A percentile compares a stretch with the other conserved stretches of the same genome.
These are phyloP conservation scores for Salix udensis DNA, from an alignment of 345 rosid species.

Conservation along the genomic window DNA sequence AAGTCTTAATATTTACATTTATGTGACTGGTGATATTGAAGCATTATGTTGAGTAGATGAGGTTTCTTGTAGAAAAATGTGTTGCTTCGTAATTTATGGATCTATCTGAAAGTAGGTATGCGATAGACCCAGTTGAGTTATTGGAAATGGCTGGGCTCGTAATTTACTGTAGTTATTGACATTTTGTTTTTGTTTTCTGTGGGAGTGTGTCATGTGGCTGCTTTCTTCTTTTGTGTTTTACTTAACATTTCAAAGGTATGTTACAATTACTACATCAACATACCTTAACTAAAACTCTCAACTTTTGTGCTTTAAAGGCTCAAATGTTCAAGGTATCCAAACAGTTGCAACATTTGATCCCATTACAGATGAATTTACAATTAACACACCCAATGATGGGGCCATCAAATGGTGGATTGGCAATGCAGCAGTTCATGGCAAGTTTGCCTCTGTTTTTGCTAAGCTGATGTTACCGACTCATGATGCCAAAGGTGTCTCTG, in stretches of 20 bases:
- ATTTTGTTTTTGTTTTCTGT: background rate
- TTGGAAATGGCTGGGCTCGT: background rate
- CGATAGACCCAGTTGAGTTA: background rate
- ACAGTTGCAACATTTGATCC: slow-evolving; percentile 88
- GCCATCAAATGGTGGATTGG: slow-evolving; percentile 99
- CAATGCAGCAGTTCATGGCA: slow-evolving; percentile 97
- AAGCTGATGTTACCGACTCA: slow-evolving; percentile 81
- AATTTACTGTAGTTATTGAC: background rate
- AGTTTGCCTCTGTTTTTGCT: slow-evolving; percentile 92
- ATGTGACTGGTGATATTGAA: background rate
- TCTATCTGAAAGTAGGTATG: background rate
- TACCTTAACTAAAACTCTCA: slow-evolving; percentile 3
- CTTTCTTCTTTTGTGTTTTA: background rate
- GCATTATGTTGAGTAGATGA: slow-evolving; percentile 1
- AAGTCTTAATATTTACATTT: background rate
- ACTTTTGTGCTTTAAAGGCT: slow-evolving; percentile 44
- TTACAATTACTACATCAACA: background rate
- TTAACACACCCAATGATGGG: slow-evolving; percentile 86
- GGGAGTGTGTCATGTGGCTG: background rate
- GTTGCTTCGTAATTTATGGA: background rate
- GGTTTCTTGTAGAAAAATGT: background rate
- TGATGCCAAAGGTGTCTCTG: slow-evolving; percentile 61
- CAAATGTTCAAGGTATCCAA: slow-evolving; percentile 95
- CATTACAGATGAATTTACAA: slow-evolving; percentile 65
- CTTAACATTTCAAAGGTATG: background rate